These are phyloP conservation scores for Cucurbita maxima DNA, from an alignment of 306 rosid species.

Conservation along the genomic window DNA sequence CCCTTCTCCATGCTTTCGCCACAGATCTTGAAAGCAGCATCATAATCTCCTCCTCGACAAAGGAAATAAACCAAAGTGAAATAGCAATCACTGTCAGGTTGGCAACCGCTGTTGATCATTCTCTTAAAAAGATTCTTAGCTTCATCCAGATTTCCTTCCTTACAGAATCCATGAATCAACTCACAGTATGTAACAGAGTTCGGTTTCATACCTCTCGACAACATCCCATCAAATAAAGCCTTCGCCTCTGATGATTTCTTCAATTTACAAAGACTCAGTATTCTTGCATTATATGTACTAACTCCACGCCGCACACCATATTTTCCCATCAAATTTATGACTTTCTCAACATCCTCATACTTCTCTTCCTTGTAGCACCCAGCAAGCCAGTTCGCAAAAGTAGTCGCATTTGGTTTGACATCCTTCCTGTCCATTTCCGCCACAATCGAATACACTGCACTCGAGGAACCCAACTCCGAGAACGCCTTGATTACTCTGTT, in stretches of 20 bases:
- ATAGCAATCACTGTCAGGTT: conserved; percentile 36
- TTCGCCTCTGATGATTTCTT: conserved; percentile 50
- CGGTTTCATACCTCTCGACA: conserved; percentile 37
- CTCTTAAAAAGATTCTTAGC: conserved; percentile 38
- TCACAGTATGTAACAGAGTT: conserved; percentile 31
- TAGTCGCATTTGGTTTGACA: conserved; percentile 30
- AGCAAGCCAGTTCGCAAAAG: conserved; percentile 22
- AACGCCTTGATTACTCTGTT: conserved; percentile 47
- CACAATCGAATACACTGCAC: conserved; percentile 41
- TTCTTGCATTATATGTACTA: conserved; percentile 53
- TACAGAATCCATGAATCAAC: conserved; percentile 64
- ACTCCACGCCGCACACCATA: conserved; percentile 20
- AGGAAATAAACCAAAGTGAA: conserved; percentile 36
- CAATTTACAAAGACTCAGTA: conserved; percentile 58
- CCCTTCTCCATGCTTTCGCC: conserved; percentile 49
- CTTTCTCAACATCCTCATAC: conserved; percentile 57
- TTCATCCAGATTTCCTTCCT: conserved; percentile 51
- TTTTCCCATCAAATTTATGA: conserved; percentile 44
- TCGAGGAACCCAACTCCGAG: conserved; percentile 44
- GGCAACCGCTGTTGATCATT: conserved; percentile 35
- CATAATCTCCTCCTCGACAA: conserved; percentile 36
- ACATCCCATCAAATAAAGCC: conserved; percentile 54
- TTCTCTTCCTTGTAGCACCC: conserved; percentile 60
- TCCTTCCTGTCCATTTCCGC: conserved; percentile 59
- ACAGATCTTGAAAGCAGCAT: conserved; percentile 28